phyloP scores from a whole-genome alignment of 1,284 basidiomycete genomes.

The Microbotryum violaceum region DNA sequence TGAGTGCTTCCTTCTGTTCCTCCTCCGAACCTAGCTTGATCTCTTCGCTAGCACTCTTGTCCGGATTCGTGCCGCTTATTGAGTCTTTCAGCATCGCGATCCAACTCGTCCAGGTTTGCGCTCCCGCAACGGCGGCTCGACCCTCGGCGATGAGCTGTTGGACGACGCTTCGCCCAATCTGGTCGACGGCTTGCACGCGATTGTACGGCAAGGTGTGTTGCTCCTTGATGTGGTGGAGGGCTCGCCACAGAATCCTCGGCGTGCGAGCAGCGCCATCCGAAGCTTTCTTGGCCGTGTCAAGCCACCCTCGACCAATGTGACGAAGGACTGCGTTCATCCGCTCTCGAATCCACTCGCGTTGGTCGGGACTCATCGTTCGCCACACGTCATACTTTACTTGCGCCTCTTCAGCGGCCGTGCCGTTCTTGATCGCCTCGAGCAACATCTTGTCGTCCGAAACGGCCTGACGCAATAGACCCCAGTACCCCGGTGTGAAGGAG shows the following conservation, averaged over 20 bases:
- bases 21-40: neutral
- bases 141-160: conserved; percentile 9
- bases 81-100: neutral
- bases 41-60: neutral
- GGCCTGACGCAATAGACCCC: conserved; percentile 17
- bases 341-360: conserved; percentile 6
- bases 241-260: conserved; percentile 24
- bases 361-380: conserved; percentile 2
- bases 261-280: neutral
- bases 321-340: conserved; percentile 8
- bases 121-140: conserved; percentile 3
- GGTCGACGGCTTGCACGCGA: conserved; percentile 19
- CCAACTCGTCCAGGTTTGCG: conserved; percentile 6
- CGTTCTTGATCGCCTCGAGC: neutral
- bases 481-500: conserved; percentile 19
- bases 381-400: conserved; percentile 1
- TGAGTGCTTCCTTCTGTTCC: neutral
- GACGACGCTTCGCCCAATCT: conserved; percentile 21
- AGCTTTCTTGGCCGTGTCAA: neutral
- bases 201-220: conserved; percentile 9
- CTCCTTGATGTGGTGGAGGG: conserved; percentile 18
- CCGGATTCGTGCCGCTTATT: neutral
- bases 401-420: conserved; percentile 1
- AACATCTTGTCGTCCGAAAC: conserved; percentile 6
- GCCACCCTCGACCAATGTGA: conserved; percentile 16